Evolutionary conservation across 1,284 basidiomycete species (phyloP).

Genomic region (Inonotus obliquus): DNA sequence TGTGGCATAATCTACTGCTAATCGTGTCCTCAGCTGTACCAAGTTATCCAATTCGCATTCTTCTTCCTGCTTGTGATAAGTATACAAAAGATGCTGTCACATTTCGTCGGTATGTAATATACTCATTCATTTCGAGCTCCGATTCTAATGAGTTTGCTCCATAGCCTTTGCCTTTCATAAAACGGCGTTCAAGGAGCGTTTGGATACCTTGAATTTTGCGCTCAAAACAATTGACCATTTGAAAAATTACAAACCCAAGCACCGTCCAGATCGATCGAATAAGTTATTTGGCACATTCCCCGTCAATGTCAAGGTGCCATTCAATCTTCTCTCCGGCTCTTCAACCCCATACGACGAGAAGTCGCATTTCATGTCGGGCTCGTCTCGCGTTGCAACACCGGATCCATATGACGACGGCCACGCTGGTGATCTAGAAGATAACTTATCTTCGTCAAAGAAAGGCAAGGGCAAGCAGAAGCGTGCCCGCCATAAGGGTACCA

Average conservation of each 20-base stretch:
- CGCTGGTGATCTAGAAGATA: slow-evolving; percentile 15
- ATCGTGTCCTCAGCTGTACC: slow-evolving; percentile 36
- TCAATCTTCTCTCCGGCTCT: slow-evolving; percentile 19
- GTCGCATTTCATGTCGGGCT: slow-evolving; percentile 11
- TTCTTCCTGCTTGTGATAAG: slow-evolving; percentile 61
- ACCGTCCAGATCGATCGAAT: slow-evolving; percentile 10
- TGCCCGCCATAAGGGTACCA: slow-evolving; percentile 2
- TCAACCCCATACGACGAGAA: slow-evolving; percentile 19
- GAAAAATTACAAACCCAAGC: slow-evolving; percentile 65
- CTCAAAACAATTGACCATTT: slow-evolving; percentile 66
- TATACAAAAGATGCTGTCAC: slow-evolving; percentile 59
- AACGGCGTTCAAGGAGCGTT: slow-evolving; percentile 71
- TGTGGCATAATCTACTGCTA: not conserved
- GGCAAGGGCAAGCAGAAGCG: slow-evolving; percentile 30
- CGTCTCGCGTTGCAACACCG: slow-evolving; percentile 7
- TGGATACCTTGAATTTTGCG: slow-evolving; percentile 50
- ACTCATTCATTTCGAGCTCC: not conserved
- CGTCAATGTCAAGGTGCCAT: slow-evolving; percentile 30
- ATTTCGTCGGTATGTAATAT: slow-evolving; percentile 43
- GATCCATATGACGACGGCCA: slow-evolving; percentile 15
- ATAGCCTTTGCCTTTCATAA: slow-evolving; percentile 69
- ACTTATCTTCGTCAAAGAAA: slow-evolving; percentile 26
- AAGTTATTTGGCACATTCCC: slow-evolving; percentile 24
- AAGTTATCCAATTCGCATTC: slow-evolving; percentile 65
- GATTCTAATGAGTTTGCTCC: not conserved